Percentiles rank a stretch among this genome's conserved stretches.
Conservation (phyloP, 2,329 filamentous ascomycete species). For the Cytospora schulzeri region DNA sequence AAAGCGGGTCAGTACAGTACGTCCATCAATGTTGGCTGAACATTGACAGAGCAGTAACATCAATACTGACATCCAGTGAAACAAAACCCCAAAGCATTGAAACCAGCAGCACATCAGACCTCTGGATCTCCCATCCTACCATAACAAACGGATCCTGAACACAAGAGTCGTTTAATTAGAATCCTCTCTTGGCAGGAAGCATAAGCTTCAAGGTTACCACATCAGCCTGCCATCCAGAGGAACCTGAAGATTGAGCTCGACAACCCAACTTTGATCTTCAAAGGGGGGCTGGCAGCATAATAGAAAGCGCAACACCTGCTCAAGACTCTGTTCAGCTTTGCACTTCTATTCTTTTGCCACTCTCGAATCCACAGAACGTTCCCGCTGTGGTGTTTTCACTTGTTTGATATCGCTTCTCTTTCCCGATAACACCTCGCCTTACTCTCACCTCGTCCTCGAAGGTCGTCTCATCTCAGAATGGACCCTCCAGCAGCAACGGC, state of each 20-base stretch:
- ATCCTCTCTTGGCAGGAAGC: background rate
- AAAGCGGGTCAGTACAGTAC: background rate
- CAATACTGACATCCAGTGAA: background rate
- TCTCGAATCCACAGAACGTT: background rate
- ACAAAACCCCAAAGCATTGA: background rate
- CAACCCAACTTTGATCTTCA: background rate
- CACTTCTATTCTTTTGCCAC: background rate
- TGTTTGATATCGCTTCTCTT: background rate
- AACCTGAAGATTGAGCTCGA: background rate
- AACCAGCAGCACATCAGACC: background rate
- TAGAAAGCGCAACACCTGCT: background rate
- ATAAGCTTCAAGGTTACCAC: background rate
- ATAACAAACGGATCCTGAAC: background rate
- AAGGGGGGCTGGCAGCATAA: background rate
- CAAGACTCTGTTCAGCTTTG: background rate
- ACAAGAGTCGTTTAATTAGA: background rate
- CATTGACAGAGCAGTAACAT: background rate
- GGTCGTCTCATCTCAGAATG: constrained; percentile 19
- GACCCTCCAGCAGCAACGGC: constrained; percentile 20
- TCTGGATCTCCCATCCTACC: too few species aligned
- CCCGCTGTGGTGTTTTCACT: background rate
- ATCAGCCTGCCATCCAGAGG: background rate
- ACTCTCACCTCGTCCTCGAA: background rate
- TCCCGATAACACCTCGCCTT: background rate
- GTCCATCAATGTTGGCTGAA: background rate